Conservation (phyloP, 2,329 filamentous ascomycete genomes). For the Bisporella sp. region DNA sequence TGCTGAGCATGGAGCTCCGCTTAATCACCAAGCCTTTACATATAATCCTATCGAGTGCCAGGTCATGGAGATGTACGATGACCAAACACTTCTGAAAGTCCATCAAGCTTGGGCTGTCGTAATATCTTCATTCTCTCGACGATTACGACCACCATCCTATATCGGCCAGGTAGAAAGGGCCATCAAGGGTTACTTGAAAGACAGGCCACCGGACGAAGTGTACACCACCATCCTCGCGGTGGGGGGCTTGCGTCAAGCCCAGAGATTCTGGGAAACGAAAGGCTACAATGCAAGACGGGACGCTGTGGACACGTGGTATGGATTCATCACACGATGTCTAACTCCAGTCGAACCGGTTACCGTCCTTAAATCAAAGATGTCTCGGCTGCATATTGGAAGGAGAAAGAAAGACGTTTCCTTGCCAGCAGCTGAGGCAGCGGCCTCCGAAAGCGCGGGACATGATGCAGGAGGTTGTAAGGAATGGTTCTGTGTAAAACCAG, state of each 20-base stretch:
- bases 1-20: conserved; percentile 40
- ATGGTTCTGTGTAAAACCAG: conserved; percentile 29
- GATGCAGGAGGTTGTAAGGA: conserved; percentile 23
- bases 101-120: conserved; percentile 60
- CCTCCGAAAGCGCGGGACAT: conserved; percentile 19
- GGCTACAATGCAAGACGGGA: conserved; percentile 54
- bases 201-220: conserved; percentile 55
- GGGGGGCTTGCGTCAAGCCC: conserved; percentile 55
- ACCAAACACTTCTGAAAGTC: conserved; percentile 53
- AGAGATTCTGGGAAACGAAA: conserved; percentile 59
- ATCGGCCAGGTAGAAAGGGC: conserved; percentile 56
- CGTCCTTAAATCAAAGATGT: conserved; percentile 43
- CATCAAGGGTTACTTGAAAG: conserved; percentile 55
- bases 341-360: conserved; percentile 31
- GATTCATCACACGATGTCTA: conserved; percentile 37
- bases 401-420: conserved; percentile 42
- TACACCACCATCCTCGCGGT: conserved; percentile 54
- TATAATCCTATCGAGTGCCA: conserved; percentile 55
- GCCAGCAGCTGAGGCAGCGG: conserved; percentile 5
- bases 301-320: conserved; percentile 55
- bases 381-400: conserved; percentile 41
- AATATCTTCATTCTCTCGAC: conserved; percentile 56
- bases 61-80: conserved; percentile 59
- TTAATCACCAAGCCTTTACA: conserved; percentile 48
- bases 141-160: conserved; percentile 57